Percentiles rank a stretch among this genome's conserved stretches.
Evolutionary conservation across 176 grass and related monocot genomes (phyloP).

Genomic region (Pontederia paniculata): DNA sequence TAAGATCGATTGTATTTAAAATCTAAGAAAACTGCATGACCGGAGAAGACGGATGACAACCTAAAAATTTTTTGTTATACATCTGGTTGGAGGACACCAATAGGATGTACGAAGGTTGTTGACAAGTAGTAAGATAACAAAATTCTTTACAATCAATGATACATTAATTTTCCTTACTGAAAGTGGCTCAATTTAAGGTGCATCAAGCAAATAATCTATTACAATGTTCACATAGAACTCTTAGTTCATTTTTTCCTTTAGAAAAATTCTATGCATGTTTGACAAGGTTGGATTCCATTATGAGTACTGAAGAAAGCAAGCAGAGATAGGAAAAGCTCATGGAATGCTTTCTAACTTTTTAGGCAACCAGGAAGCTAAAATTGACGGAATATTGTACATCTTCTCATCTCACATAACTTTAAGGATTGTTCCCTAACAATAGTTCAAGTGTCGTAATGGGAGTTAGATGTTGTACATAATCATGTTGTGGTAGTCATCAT

Average conservation of each 20-base stretch:
- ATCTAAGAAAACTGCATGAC: constrained; percentile 36
- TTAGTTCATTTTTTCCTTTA: background rate
- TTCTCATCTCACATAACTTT: background rate
- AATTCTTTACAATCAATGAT: constrained; percentile 65
- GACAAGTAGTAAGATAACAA: constrained; percentile 77
- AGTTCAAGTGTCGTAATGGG: too few relatives aligned
- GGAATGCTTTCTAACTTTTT: background rate
- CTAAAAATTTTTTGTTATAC: constrained; percentile 34
- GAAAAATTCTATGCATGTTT: constrained; percentile 3
- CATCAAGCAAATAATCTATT: constrained; percentile 15
- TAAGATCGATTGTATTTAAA: constrained; percentile 8
- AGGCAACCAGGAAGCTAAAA: background rate
- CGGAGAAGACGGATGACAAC: constrained; percentile 55
- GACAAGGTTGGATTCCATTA: constrained; percentile 39
- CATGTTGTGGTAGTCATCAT: too few relatives aligned
- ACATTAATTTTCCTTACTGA: constrained; percentile 75
- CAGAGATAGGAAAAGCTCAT: background rate
- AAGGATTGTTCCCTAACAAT: too few relatives aligned
- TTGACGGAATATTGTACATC: too few relatives aligned
- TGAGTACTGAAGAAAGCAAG: constrained; percentile 1
- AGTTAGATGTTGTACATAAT: too few relatives aligned
- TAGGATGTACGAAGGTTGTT: constrained; percentile 76
- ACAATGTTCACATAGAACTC: background rate
- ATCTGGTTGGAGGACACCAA: constrained; percentile 89
- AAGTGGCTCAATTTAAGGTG: constrained; percentile 72